Conservation (phyloP, 768 basidiomycete species). For the Russula sp. region DNA sequence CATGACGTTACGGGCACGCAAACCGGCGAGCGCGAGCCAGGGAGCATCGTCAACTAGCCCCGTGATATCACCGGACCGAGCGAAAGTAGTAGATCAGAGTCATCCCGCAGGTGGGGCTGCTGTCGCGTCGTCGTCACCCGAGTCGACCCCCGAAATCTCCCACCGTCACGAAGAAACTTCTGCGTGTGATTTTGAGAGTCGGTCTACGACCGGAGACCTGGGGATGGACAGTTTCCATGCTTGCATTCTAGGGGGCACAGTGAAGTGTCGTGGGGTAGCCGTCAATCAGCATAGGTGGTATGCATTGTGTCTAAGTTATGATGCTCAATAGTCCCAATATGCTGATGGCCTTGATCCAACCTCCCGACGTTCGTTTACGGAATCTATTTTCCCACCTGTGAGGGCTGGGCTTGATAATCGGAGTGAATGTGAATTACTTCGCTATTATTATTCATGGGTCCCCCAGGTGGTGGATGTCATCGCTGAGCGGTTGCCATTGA, state of each 20-base stretch:
- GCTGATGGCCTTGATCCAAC: neutral
- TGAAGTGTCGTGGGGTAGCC: neutral
- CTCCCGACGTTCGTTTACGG: too few relatives aligned
- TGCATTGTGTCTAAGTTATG: neutral
- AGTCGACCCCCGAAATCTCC: slow-evolving; percentile 4
- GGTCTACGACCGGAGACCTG: slow-evolving; percentile 15
- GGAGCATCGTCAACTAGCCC: neutral
- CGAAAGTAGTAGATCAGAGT: neutral
- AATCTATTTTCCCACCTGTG: neutral
- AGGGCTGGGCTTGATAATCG: neutral
- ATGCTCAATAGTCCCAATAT: neutral
- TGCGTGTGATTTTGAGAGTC: slow-evolving; percentile 5
- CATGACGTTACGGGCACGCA: slow-evolving; percentile 20
- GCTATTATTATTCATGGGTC: too few relatives aligned
- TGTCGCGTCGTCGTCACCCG: neutral
- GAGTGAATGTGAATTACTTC: too few relatives aligned
- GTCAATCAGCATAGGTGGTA: neutral
- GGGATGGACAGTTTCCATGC: neutral
- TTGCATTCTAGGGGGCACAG: neutral
- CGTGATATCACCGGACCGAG: neutral
- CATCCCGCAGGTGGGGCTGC: neutral
- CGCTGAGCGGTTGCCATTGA: too few relatives aligned
- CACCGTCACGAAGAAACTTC: slow-evolving; percentile 17
- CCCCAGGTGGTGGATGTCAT: too few relatives aligned
- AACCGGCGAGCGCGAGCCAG: neutral